A percentile compares a stretch with the other conserved stretches of the same genome.
phyloP scores from a whole-genome alignment of 768 basidiomycete genomes.

The Lactifluus volemus region DNA sequence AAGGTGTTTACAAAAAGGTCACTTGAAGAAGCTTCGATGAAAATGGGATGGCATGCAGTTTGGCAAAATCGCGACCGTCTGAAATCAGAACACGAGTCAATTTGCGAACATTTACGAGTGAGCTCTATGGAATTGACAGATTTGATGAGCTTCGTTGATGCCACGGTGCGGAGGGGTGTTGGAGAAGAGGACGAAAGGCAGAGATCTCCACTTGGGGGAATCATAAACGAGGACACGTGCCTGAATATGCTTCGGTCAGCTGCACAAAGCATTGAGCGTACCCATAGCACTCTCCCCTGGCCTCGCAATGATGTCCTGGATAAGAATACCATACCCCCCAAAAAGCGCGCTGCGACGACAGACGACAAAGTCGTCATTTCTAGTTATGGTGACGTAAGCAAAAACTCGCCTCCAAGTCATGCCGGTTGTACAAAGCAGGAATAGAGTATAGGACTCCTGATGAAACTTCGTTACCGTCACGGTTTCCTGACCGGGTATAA shows the following conservation, averaged over 20 bases:
- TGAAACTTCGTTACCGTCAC: too few species aligned
- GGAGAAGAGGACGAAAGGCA: constrained; percentile 10
- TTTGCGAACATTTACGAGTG: too few species aligned
- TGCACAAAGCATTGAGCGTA: neutral
- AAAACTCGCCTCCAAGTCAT: too few species aligned
- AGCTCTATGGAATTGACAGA: neutral
- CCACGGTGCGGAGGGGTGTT: neutral
- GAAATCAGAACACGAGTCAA: neutral
- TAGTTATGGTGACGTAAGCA: too few species aligned
- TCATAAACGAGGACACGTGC: constrained; percentile 6
- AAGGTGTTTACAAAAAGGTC: neutral
- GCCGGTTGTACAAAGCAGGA: too few species aligned
- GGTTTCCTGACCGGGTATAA: too few species aligned
- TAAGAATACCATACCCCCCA: neutral
- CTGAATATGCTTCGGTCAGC: neutral
- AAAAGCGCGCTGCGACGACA: too few species aligned
- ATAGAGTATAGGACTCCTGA: too few species aligned
- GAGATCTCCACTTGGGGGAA: constrained; percentile 12
- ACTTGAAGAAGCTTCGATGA: neutral
- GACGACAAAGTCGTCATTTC: too few species aligned
- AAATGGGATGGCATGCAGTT: constrained; percentile 1
- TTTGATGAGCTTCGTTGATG: neutral
- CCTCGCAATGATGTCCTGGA: constrained; percentile 8
- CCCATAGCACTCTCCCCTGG: constrained; percentile 9
- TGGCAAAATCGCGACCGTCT: constrained; percentile 4